Evolutionary conservation across 169 alveolate species (phyloP).

Genomic region (Plasmodium vivax): DNA sequence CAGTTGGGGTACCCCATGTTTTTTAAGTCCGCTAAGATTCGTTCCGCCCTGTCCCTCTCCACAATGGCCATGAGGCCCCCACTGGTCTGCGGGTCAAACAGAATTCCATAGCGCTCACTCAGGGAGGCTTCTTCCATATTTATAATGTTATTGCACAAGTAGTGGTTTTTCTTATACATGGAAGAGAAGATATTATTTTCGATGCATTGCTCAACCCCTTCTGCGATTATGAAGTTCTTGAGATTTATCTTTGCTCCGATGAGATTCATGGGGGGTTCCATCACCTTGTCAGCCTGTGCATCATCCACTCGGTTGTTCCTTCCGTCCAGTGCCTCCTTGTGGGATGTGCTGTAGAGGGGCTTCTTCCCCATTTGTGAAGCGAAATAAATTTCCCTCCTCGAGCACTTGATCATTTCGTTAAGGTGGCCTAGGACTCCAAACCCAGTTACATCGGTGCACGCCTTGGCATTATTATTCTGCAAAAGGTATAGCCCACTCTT

Average conservation of each 20-base stretch:
- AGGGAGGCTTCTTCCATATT: constrained; percentile 59
- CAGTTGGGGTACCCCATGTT: constrained; percentile 60
- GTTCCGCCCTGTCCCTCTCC: constrained; percentile 26
- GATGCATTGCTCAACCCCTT: constrained; percentile 70
- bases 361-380: background rate
- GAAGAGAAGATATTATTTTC: constrained; percentile 71
- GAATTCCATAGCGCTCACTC: constrained; percentile 56
- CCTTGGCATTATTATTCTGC: constrained; percentile 54
- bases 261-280: background rate
- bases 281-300: background rate
- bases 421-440: constrained; percentile 74
- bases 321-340: background rate
- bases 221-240: constrained; percentile 42
- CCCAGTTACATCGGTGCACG: constrained; percentile 76
- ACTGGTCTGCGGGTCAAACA: constrained; percentile 76
- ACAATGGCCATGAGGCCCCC: constrained; percentile 75
- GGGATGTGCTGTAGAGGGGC: background rate
- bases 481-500: constrained; percentile 65
- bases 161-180: constrained; percentile 75
- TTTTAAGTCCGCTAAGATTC: constrained; percentile 46
- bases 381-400: constrained; percentile 59
- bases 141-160: constrained; percentile 72
- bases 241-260: constrained; percentile 70
- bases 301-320: background rate
- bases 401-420: constrained; percentile 73